A percentile compares a stretch with the other conserved stretches of the same genome.
Evolutionary conservation across 768 basidiomycete genomes (phyloP).

Genomic region (Termitomyces heimii): DNA sequence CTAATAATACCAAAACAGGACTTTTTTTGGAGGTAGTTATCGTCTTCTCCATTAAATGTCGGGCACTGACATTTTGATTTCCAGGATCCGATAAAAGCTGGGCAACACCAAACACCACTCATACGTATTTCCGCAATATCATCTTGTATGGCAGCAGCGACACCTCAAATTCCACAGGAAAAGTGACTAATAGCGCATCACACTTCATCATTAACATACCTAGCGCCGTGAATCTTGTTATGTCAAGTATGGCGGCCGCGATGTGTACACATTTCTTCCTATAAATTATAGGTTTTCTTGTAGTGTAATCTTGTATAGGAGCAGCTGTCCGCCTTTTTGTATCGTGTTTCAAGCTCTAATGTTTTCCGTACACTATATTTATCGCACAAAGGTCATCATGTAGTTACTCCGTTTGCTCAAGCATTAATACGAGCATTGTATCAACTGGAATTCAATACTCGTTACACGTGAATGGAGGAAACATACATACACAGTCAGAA

Average conservation of each 20-base stretch:
- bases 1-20: conserved; percentile 30
- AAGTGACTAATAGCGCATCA: conserved; percentile 19
- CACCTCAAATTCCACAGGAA: conserved; percentile 41
- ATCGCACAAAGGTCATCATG: background rate
- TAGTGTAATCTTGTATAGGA: background rate
- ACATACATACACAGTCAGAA: too few species aligned
- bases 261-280: background rate
- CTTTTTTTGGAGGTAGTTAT: conserved; percentile 71
- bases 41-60: background rate
- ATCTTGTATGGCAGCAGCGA: conserved; percentile 53
- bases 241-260: conserved; percentile 1
- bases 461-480: too few species aligned
- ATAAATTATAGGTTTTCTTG: background rate
- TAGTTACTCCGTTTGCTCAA: too few species aligned
- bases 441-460: too few species aligned
- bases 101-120: conserved; percentile 62
- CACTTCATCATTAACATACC: background rate
- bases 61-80: conserved; percentile 7
- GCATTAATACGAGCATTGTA: too few species aligned
- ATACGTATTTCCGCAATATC: conserved; percentile 77
- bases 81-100: conserved; percentile 61
- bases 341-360: background rate
- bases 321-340: background rate
- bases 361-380: background rate
- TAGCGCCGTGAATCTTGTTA: background rate